These are phyloP conservation scores for Gonium pectorale DNA, from an alignment of 139 green algal genomes.

Conservation along the genomic window DNA sequence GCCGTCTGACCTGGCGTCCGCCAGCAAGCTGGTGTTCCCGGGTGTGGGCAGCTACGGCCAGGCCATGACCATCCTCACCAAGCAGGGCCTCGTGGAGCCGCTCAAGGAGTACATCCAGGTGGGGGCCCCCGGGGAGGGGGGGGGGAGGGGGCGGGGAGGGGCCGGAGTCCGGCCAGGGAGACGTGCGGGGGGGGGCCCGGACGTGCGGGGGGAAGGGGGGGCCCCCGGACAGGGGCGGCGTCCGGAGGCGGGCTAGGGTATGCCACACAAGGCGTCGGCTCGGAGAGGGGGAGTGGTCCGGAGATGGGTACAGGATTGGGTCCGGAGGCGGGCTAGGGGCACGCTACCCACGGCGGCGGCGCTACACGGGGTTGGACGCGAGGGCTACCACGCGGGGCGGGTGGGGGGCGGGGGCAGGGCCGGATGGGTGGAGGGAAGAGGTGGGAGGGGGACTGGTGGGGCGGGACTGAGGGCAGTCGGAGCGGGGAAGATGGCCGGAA, in stretches of 20 bases:
- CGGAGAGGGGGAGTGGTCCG: too few relatives aligned
- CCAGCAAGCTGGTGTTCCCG: slow-evolving; percentile 93
- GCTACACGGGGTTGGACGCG: not conserved
- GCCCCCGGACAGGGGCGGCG: too few relatives aligned
- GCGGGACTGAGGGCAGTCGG: not conserved
- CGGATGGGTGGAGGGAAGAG: not conserved
- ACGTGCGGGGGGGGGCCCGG: too few relatives aligned
- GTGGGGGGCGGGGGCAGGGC: not conserved
- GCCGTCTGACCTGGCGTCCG: slow-evolving; percentile 77
- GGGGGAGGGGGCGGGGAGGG: not conserved
- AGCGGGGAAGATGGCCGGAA: too few relatives aligned
- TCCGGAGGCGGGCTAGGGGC: too few relatives aligned
- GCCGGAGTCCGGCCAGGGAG: too few relatives aligned
- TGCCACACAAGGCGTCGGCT: too few relatives aligned
- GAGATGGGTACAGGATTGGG: too few relatives aligned
- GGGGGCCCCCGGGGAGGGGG: not conserved
- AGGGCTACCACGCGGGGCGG: too few relatives aligned
- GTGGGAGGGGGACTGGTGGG: not conserved
- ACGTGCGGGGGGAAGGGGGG: too few relatives aligned
- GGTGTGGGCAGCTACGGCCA: slow-evolving; percentile 95
- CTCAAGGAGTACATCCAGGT: slow-evolving; percentile 91
- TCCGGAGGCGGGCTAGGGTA: too few relatives aligned
- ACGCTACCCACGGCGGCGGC: too few relatives aligned
- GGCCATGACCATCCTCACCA: slow-evolving; percentile 86
- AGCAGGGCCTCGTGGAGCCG: slow-evolving; percentile 77